Percentiles rank a stretch among this genome's conserved stretches.
Evolutionary conservation across 2,329 filamentous ascomycete species (phyloP).

Genomic region (Colletotrichum caudatum): DNA sequence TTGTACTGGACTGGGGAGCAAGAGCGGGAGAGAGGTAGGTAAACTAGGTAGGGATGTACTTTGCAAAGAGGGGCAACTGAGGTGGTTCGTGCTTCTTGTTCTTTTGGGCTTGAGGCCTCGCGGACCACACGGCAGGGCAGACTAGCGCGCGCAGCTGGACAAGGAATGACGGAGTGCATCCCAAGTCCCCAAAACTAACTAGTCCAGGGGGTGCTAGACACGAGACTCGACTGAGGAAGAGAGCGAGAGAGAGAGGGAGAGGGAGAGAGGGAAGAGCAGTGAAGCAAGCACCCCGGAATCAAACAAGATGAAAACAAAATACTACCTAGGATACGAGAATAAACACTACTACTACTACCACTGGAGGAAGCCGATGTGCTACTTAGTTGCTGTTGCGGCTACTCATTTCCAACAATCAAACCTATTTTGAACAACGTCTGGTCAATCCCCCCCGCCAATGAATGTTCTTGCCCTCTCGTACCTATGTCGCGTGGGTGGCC

Average conservation of each 20-base stretch:
- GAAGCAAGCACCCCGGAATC: not conserved
- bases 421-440: not conserved
- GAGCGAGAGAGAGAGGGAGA: not conserved
- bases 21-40: not conserved
- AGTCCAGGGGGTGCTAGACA: conserved; percentile 7
- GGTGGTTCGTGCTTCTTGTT: conserved; percentile 29
- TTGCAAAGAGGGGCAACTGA: conserved; percentile 31
- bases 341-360: no score
- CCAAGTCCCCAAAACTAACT: conserved; percentile 29
- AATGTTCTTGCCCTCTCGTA: no score
- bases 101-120: conserved; percentile 34
- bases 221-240: not conserved
- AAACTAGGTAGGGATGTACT: conserved; percentile 32
- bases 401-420: not conserved
- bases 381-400: not conserved
- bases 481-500: not conserved
- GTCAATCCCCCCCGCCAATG: not conserved
- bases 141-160: conserved; percentile 40
- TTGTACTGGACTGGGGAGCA: not conserved
- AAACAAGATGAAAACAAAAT: not conserved
- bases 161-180: conserved; percentile 41
- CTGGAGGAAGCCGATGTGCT: not conserved
- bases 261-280: not conserved
- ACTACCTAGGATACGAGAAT: not conserved
- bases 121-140: conserved; percentile 40